Percentiles rank a stretch among this genome's conserved stretches.
Evolutionary conservation across 2,329 filamentous ascomycete genomes (phyloP).

Genomic region (Stagonosporopsis chrysanthemi): DNA sequence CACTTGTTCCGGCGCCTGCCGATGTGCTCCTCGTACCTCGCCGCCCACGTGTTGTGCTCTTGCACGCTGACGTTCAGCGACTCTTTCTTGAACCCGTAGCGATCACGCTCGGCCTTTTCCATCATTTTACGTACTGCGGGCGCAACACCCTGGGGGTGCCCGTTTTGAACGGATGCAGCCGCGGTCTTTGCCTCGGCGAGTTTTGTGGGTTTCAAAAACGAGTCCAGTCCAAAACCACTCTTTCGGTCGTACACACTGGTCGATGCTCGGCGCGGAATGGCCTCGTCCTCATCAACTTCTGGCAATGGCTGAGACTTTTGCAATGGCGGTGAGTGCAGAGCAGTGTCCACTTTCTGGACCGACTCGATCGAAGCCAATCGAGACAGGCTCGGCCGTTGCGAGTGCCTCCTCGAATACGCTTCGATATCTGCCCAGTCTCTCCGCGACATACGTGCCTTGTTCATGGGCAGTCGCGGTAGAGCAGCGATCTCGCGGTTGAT

Average conservation of each 20-base stretch:
- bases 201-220: constrained; percentile 13
- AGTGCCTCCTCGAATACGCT: constrained; percentile 41
- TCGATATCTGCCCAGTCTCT: constrained; percentile 47
- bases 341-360: constrained; percentile 13
- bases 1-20: constrained; percentile 81
- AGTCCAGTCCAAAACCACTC: constrained; percentile 28
- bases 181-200: constrained; percentile 6
- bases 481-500: constrained; percentile 42
- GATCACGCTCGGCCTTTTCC: constrained; percentile 66
- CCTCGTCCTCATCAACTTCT: constrained; percentile 46
- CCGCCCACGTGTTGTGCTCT: constrained; percentile 84
- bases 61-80: constrained; percentile 78
- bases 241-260: constrained; percentile 46
- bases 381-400: constrained; percentile 30
- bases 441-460: constrained; percentile 42
- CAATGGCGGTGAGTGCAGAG: constrained; percentile 31
- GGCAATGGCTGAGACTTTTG: constrained; percentile 40
- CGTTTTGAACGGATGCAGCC: constrained; percentile 13
- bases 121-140: constrained; percentile 28
- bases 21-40: constrained; percentile 76
- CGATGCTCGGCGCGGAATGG: constrained; percentile 45
- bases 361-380: constrained; percentile 29
- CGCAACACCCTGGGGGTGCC: constrained; percentile 11
- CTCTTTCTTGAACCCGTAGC: constrained; percentile 91
- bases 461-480: constrained; percentile 40